Base-by-base conservation (phyloP, 305 asterid species). In the Fraxinus velutina region DNA sequence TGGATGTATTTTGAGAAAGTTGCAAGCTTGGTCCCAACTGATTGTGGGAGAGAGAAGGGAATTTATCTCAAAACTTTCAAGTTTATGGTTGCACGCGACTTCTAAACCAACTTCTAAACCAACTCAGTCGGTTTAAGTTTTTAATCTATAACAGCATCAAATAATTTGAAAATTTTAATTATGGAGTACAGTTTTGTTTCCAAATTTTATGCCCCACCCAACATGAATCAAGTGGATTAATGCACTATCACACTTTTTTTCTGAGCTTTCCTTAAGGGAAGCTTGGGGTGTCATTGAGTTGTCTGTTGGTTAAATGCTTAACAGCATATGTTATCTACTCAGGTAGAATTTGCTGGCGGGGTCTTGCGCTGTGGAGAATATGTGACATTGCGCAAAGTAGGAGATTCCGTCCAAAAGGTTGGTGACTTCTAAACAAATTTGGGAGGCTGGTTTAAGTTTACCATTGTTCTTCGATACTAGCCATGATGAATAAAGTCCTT, bases 361-460 rank as follows among this genome's bases (percentile, higher is more conserved):
- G 98, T 95, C 77, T 87, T 95, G 83, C 96, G 97, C 33, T 95
- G 99, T 21, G 99, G 99, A 57, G 99, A 95, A 88, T 88, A 89
- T 77, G 97, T 93, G 77, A 93, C 99, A 33, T 87, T 95, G 84
- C 93, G 97, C 60, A 95, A 95, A 91, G 94, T 95, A 6, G 99
- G 99, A 81, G 99, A 93, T 89, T 90, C 97, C 4, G 87, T 88
- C 88, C 99, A 95, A 82, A 95, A 92, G 99, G 99, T 92, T n/a
- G 9, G 87, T 68, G 2, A 50, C 77, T 78, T 77, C 21, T 84
- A 64, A 78, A 83, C 77, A 29, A n/a, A 12, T 50, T 39, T 47
- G 19, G 68, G 85, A 37, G 33, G 33, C 52, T 60, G 62, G 52
- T 84, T 79, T 78, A n/a, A 39, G 7, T 75, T 73, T 77, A 3